Evolutionary conservation across 495 filamentous ascomycete species (phyloP).

Genomic region (Hyphodiscus hymeniophilus): DNA sequence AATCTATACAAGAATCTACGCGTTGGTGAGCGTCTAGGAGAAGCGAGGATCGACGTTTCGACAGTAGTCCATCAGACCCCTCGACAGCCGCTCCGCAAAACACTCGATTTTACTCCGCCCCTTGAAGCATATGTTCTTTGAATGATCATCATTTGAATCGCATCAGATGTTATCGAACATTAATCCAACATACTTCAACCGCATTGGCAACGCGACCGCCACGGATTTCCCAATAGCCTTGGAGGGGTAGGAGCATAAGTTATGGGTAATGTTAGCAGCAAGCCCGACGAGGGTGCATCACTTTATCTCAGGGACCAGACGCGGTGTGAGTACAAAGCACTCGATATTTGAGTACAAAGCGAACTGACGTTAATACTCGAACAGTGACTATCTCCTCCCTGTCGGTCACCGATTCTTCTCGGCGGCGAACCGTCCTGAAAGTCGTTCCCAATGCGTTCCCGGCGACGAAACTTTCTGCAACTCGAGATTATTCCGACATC

Average conservation of each 20-base stretch:
- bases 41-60: neutral
- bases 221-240: constrained; percentile 3
- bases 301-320: constrained; percentile 87
- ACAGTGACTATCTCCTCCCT: constrained; percentile 80
- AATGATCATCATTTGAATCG: constrained; percentile 13
- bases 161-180: constrained; percentile 21
- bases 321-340: constrained; percentile 52
- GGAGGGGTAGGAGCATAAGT: constrained; percentile 24
- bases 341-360: neutral
- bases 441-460: constrained; percentile 86
- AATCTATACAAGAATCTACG: neutral
- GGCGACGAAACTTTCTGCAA: constrained; percentile 68
- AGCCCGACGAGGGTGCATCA: constrained; percentile 74
- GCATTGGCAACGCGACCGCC: constrained; percentile 4
- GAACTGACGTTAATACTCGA: constrained; percentile 6
- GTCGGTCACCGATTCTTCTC: constrained; percentile 68
- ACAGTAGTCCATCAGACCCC: neutral
- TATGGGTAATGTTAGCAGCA: constrained; percentile 93
- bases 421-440: constrained; percentile 62
- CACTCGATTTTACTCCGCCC: neutral
- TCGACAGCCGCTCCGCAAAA: neutral
- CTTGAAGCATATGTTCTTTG: constrained; percentile 13
- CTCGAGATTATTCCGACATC: constrained; percentile 66
- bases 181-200: constrained; percentile 8
- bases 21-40: neutral